Evolutionary conservation across 2,329 filamentous ascomycete species (phyloP).

Genomic region (Aspergillus bombycis): DNA sequence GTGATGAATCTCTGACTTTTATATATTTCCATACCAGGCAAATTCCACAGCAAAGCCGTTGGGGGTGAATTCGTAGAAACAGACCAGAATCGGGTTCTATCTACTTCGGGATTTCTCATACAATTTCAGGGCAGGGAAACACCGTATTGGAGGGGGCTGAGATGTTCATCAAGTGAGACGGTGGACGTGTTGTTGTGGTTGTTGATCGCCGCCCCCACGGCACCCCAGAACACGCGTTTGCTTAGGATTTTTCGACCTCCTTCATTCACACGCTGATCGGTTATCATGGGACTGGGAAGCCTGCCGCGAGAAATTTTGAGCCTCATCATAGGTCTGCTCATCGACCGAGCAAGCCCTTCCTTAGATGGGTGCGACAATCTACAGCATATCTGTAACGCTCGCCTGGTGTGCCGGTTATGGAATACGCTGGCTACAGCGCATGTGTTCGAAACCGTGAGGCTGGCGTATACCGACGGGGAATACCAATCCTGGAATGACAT

Average conservation of each 20-base stretch:
- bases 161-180: too few relatives aligned
- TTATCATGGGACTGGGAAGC: neutral
- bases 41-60: too few relatives aligned
- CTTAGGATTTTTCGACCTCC: neutral
- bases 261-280: neutral
- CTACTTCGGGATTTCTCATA: too few relatives aligned
- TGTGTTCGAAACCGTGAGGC: neutral
- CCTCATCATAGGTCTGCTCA: neutral
- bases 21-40: too few relatives aligned
- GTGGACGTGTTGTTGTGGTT: too few relatives aligned
- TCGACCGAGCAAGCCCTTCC: neutral
- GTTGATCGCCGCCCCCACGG: too few relatives aligned
- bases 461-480: neutral
- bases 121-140: too few relatives aligned
- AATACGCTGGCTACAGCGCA: neutral
- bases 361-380: neutral
- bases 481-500: neutral
- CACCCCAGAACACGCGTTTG: too few relatives aligned
- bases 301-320: neutral
- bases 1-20: too few relatives aligned
- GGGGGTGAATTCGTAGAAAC: too few relatives aligned
- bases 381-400: neutral
- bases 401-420: neutral
- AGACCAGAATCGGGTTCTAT: too few relatives aligned
- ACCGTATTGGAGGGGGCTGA: too few relatives aligned